Evolutionary conservation across 345 rosid genomes (phyloP).

Genomic region (rapeseed (Brassica napus)): DNA sequence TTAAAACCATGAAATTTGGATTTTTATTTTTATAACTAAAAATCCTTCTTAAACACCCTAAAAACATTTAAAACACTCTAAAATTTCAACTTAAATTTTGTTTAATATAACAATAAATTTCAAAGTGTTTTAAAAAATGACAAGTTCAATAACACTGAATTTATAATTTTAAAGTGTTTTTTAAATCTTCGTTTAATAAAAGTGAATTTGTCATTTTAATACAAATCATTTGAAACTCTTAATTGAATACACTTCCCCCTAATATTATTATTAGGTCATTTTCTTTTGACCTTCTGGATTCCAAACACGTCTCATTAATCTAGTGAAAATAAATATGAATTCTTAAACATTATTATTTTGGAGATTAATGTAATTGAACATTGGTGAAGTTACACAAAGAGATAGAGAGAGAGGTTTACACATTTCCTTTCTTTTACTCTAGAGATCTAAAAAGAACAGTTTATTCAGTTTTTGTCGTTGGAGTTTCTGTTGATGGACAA

Average conservation of each 20-base stretch:
- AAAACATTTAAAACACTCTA: too few species aligned
- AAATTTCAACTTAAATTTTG: too few species aligned
- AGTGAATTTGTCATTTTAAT: too few species aligned
- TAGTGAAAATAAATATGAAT: constrained; percentile 6
- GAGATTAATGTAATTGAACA: constrained; percentile 21
- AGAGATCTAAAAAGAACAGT: constrained; percentile 27
- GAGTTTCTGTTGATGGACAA: constrained; percentile 56
- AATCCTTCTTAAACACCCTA: too few species aligned
- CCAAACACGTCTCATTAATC: constrained; percentile 20
- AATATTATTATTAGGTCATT: neutral
- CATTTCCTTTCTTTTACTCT: constrained; percentile 33
- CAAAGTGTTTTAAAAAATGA: too few species aligned
- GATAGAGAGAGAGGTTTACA: constrained; percentile 3
- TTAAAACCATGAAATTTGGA: too few species aligned
- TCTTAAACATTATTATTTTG: constrained; percentile 24
- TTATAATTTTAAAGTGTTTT: too few species aligned
- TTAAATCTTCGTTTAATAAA: too few species aligned
- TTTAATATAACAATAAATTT: too few species aligned
- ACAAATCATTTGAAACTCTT: too few species aligned
- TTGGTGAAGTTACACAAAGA: constrained; percentile 22
- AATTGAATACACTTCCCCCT: neutral
- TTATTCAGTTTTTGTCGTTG: constrained; percentile 39
- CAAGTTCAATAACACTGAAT: too few species aligned
- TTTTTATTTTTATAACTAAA: too few species aligned
- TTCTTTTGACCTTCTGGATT: constrained; percentile 14